These are phyloP conservation scores for Tricholoma terreum DNA, from an alignment of 768 basidiomycete genomes.

Conservation along the genomic window DNA sequence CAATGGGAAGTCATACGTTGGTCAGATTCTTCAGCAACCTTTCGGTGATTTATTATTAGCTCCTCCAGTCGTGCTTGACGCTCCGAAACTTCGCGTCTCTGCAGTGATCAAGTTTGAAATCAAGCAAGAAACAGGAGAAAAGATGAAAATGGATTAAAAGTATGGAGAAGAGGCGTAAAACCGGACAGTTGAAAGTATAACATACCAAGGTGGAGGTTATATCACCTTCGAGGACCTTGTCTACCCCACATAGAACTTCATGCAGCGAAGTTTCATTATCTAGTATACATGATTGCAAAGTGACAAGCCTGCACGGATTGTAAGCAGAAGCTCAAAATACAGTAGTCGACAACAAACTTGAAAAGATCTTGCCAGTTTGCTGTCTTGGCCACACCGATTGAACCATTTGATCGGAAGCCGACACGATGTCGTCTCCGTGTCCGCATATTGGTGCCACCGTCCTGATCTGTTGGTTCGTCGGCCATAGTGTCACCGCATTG, in stretches of 20 bases:
- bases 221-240: constrained; percentile 45
- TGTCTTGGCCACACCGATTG: constrained; percentile 35
- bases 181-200: constrained; percentile 6
- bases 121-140: constrained; percentile 4
- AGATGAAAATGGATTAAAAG: constrained; percentile 4
- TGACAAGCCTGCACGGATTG: constrained; percentile 41
- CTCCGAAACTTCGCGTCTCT: constrained; percentile 72
- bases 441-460: constrained; percentile 16
- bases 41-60: constrained; percentile 40
- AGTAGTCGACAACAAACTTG: constrained; percentile 45
- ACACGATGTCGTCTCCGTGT: constrained; percentile 34
- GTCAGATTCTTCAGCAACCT: constrained; percentile 41
- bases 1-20: constrained; percentile 38
- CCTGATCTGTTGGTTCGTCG: constrained; percentile 8
- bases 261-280: constrained; percentile 49
- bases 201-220: constrained; percentile 40
- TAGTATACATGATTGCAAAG: constrained; percentile 48
- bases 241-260: constrained; percentile 47
- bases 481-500: constrained; percentile 17
- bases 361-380: constrained; percentile 67
- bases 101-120: constrained; percentile 28
- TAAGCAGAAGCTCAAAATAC: constrained; percentile 5
- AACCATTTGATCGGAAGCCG: constrained; percentile 14
- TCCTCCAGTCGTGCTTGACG: constrained; percentile 53
- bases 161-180: no score